phyloP scores from a whole-genome alignment of 805 yeast species.

The Lipomyces japonicus region DNA sequence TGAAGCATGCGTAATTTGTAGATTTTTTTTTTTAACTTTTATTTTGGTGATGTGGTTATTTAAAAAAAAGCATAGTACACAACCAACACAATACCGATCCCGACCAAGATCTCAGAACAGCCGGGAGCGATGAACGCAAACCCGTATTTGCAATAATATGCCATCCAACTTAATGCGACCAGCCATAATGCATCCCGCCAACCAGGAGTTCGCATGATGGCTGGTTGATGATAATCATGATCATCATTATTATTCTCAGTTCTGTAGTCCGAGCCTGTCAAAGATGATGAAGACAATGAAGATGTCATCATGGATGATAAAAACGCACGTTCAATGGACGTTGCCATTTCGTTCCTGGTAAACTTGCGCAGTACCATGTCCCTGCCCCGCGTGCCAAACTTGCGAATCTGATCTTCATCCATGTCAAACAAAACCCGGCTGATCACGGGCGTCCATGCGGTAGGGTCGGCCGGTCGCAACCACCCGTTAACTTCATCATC shows the following conservation, averaged over 20 bases:
- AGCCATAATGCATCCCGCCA: constrained; percentile 16
- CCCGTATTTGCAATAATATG: constrained; percentile 25
- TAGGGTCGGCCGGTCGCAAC: constrained; percentile 36
- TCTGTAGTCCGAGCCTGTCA: no score
- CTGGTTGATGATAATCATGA: constrained; percentile 3
- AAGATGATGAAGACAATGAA: no score
- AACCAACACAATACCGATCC: constrained; percentile 11
- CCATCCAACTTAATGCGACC: constrained; percentile 13
- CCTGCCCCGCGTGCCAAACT: constrained; percentile 37
- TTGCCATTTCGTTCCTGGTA: constrained; percentile 30
- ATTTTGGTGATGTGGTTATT: no score
- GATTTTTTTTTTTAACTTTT: no score
- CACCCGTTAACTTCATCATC: constrained; percentile 41
- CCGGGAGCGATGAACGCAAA: constrained; percentile 9
- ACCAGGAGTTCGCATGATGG: constrained; percentile 5
- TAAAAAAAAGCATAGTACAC: constrained; percentile 18
- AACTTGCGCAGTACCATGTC: constrained; percentile 36
- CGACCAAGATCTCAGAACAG: constrained; percentile 8
- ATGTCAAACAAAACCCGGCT: constrained; percentile 31
- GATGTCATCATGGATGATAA: neutral
- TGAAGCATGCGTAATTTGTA: no score
- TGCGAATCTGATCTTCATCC: constrained; percentile 25
- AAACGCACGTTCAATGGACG: constrained; percentile 9
- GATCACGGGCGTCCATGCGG: constrained; percentile 40
- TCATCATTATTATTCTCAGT: neutral